phyloP scores from a whole-genome alignment of 2,329 filamentous ascomycete species.

The Xylariaceae sp. region DNA sequence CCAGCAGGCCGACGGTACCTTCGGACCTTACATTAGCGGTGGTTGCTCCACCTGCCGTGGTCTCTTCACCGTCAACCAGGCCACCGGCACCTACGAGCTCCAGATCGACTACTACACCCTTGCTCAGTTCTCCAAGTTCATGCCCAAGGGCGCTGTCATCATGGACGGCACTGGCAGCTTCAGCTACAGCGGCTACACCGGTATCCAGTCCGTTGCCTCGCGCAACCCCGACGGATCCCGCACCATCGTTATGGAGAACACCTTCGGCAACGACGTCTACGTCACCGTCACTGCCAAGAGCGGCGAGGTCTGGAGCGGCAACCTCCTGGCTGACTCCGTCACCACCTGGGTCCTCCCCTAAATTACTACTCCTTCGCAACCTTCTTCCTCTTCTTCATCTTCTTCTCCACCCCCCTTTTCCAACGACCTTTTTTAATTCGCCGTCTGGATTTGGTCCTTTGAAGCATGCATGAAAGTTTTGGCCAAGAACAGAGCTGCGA shows the following conservation, averaged over 20 bases:
- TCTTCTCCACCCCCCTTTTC: background rate
- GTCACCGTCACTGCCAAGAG: constrained; percentile 34
- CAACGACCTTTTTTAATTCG: too few relatives aligned
- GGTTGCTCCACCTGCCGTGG: constrained; percentile 44
- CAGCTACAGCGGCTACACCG: constrained; percentile 36
- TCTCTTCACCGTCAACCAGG: constrained; percentile 51
- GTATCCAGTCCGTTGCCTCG: constrained; percentile 42
- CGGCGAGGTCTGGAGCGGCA: constrained; percentile 38
- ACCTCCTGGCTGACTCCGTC: constrained; percentile 33
- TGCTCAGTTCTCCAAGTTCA: constrained; percentile 47
- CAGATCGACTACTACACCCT: constrained; percentile 50
- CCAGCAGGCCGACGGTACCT: constrained; percentile 32
- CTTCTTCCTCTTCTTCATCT: background rate
- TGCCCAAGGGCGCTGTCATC: constrained; percentile 41
- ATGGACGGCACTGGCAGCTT: constrained; percentile 41
- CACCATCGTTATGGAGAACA: constrained; percentile 44
- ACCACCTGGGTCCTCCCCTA: constrained; percentile 45
- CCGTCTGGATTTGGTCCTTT: too few relatives aligned
- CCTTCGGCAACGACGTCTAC: constrained; percentile 41
- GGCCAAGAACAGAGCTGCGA: too few relatives aligned
- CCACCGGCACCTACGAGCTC: constrained; percentile 39
- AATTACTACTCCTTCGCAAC: background rate
- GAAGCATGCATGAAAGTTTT: too few relatives aligned
- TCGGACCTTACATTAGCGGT: constrained; percentile 39
- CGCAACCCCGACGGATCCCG: constrained; percentile 42